Evolutionary conservation across 257 asterid species (phyloP).

Genomic region (Solanum appendiculatum): DNA sequence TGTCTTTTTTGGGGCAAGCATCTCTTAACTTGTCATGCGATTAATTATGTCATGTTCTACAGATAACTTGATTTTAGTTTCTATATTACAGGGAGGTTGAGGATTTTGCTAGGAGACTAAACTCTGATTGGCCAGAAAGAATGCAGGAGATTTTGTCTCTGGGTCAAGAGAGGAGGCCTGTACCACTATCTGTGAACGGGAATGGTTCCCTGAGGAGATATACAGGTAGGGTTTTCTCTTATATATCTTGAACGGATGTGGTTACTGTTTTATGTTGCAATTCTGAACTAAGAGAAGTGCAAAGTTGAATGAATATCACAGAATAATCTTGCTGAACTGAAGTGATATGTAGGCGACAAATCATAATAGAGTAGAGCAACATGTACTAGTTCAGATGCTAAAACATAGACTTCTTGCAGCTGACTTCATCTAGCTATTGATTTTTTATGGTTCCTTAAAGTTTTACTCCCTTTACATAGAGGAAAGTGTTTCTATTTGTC

Average conservation of each 20-base stretch:
- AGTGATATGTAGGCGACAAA: neutral
- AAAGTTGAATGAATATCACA: neutral
- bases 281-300: neutral
- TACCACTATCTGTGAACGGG: constrained; percentile 46
- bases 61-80: constrained; percentile 5
- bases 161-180: constrained; percentile 64
- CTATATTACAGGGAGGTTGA: constrained; percentile 70
- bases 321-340: neutral
- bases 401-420: neutral
- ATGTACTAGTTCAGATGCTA: neutral
- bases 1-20: neutral
- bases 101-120: constrained; percentile 90
- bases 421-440: neutral
- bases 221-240: constrained; percentile 33
- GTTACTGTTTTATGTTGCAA: neutral
- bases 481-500: neutral
- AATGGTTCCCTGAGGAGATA: constrained; percentile 60
- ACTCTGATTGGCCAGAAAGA: constrained; percentile 93
- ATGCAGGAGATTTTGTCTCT: constrained; percentile 74
- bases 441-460: neutral
- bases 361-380: neutral
- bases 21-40: neutral
- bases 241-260: neutral
- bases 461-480: neutral
- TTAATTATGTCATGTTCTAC: neutral